A percentile compares a stretch with the other conserved stretches of the same genome.
phyloP scores from a whole-genome alignment of 2,329 filamentous ascomycete genomes.

The Ascochyta pisi region DNA sequence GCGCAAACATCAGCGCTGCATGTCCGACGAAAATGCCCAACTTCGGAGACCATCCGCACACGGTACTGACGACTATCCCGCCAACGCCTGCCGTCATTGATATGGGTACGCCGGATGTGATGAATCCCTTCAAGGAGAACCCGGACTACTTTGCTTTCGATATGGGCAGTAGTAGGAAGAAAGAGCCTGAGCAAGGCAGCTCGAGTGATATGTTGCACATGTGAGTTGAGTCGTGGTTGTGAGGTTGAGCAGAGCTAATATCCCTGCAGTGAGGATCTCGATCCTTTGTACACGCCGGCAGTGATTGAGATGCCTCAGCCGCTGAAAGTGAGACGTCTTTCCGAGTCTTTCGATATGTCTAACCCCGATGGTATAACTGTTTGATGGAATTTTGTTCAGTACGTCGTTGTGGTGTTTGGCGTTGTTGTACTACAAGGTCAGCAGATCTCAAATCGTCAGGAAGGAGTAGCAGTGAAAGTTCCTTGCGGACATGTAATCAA shows the following conservation, averaged over 20 bases:
- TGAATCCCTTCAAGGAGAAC: constrained; percentile 50
- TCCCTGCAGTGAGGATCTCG: constrained; percentile 34
- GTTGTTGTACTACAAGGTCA: background rate
- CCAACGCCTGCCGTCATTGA: constrained; percentile 46
- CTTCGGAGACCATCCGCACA: constrained; percentile 37
- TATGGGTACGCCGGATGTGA: constrained; percentile 15
- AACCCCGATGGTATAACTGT: constrained; percentile 11
- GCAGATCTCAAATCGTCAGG: background rate
- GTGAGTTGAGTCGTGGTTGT: constrained; percentile 21
- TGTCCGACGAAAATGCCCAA: constrained; percentile 51
- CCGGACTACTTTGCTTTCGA: constrained; percentile 41
- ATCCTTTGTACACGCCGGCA: constrained; percentile 36
- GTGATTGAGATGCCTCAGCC: constrained; percentile 28
- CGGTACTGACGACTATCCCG: constrained; percentile 50
- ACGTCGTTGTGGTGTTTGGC: background rate
- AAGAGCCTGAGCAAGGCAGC: constrained; percentile 17
- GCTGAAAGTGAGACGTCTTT: constrained; percentile 31
- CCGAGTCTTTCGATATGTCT: constrained; percentile 30
- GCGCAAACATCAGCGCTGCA: constrained; percentile 42
- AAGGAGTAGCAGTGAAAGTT: background rate
- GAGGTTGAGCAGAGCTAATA: constrained; percentile 9
- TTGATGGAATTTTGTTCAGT: background rate
- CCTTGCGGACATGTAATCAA: background rate
- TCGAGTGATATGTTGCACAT: constrained; percentile 35
- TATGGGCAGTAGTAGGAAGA: constrained; percentile 25